A percentile compares a stretch with the other conserved stretches of the same genome.
phyloP scores from a whole-genome alignment of 495 filamentous ascomycete genomes.

The Pyronema domesticum region DNA sequence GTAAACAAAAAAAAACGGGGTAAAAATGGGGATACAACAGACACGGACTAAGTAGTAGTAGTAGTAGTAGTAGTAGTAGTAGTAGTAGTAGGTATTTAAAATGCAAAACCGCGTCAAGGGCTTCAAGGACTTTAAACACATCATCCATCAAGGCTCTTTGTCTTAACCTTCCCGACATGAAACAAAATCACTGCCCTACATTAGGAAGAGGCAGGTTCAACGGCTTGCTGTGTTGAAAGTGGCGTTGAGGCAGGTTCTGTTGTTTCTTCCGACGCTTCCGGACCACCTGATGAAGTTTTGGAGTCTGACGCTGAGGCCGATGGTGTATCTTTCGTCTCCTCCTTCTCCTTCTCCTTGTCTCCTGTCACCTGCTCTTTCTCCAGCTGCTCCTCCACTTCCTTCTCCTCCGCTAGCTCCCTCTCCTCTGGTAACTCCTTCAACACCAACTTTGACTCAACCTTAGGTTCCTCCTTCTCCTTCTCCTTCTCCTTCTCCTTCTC shows the following conservation, averaged over 20 bases:
- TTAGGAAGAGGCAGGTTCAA: background rate
- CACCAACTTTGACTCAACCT: background rate
- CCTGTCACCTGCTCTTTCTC: background rate
- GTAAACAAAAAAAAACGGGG: too few species aligned
- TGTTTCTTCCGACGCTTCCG: background rate
- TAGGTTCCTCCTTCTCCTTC: background rate
- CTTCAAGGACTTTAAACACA: conserved; percentile 2
- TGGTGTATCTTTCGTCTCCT: conserved; percentile 1
- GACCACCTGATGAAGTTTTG: background rate
- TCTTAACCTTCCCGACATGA: background rate
- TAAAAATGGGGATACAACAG: too few species aligned
- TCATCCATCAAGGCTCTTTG: background rate
- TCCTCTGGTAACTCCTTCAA: too few species aligned
- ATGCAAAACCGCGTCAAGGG: background rate
- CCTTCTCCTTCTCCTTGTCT: background rate
- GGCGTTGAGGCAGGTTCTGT: too few species aligned
- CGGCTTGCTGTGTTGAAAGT: too few species aligned
- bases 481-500: conserved; percentile 1
- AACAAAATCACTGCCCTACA: background rate
- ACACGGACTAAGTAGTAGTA: too few species aligned
- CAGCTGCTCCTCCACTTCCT: background rate
- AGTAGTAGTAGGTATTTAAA: background rate
- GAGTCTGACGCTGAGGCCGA: background rate
- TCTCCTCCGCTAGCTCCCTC: background rate
- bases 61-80: background rate